Evolutionary conservation across 2,329 filamentous ascomycete species (phyloP), one percentile per base, ranked within the genome.

Genomic region (Calonectria ilicicola): DNA sequence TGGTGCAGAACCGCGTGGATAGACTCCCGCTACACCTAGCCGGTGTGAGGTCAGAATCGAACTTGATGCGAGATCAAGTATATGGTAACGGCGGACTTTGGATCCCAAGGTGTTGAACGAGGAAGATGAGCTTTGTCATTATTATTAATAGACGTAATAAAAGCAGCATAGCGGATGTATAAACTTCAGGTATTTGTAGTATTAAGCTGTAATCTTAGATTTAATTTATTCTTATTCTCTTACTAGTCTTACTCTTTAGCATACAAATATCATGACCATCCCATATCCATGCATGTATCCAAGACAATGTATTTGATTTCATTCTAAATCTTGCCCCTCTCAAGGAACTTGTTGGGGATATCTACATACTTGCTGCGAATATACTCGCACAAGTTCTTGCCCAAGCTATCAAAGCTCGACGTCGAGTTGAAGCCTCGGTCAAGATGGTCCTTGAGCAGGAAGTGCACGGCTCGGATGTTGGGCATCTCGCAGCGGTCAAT

Each of bases 11-110:
- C 72, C 84, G 86, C 46, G 84, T 92, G 8, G 91, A 92, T 72
- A 85, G 86, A 67, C 84, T 93, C 4, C 91, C 91, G 2, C 76
- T 92, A 56, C 90, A 93, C 79, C 84, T 85, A 77, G 84, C 88
- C 3, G 92, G 92, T 0, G 85, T 94, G 51, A 85, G 92, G 65
- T 90, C 87, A 10, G 83, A 87, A 15, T 82, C 84, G 2, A 86
- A 84, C 10, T 82, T 84, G 32, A 79, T 87, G 78, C 85, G 85
- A 74, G 90, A 93, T 75, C 84, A 84, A 56, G 82, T 82, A 2
- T 85, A 86, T 69, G 88, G 88, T 2, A 86, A 82, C 26, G 89
- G 89, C 0, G 89, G 89, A 0, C 79, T 88, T 29, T 90, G 86
- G 83, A 85, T 90, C 67, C 67, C 75, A 12, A 76, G 82, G 62